Percentiles rank a stretch among this genome's conserved stretches.
phyloP scores from a whole-genome alignment of 495 filamentous ascomycete species.

The Aspergillus baeticus region DNA sequence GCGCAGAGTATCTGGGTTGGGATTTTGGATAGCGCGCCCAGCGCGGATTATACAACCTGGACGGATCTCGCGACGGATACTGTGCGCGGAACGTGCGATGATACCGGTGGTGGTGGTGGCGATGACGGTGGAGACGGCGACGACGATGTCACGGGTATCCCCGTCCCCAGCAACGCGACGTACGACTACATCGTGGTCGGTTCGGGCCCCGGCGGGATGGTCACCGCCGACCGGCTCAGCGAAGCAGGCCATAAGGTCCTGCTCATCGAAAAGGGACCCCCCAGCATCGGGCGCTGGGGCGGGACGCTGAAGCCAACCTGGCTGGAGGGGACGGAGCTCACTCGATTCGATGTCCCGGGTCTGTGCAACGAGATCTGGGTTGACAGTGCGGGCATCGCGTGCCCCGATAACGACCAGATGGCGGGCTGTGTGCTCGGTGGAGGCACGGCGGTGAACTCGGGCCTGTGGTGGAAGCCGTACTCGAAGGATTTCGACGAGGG shows the following conservation, averaged over 20 bases:
- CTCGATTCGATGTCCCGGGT: constrained; percentile 78
- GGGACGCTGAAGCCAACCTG: constrained; percentile 30
- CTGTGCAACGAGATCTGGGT: constrained; percentile 54
- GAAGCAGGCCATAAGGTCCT: constrained; percentile 54
- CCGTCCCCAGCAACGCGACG: constrained; percentile 8
- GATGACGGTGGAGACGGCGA: background rate
- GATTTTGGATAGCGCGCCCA: constrained; percentile 8
- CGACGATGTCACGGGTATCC: background rate
- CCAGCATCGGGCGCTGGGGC: constrained; percentile 30
- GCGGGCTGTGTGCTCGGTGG: constrained; percentile 21
- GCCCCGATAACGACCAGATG: constrained; percentile 21
- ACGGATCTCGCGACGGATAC: constrained; percentile 9
- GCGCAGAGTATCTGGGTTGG: constrained; percentile 15
- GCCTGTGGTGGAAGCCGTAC: constrained; percentile 49
- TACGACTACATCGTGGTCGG: constrained; percentile 59
- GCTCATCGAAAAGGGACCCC: constrained; percentile 37
- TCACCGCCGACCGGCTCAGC: constrained; percentile 60
- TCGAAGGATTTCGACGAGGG: constrained; percentile 68
- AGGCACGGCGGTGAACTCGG: constrained; percentile 64
- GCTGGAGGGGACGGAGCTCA: constrained; percentile 42
- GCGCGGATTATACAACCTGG: constrained; percentile 12
- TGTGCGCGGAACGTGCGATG: constrained; percentile 12
- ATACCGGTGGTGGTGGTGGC: constrained; percentile 14
- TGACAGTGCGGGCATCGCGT: constrained; percentile 67
- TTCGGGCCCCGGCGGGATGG: constrained; percentile 38